A percentile compares a stretch with the other conserved stretches of the same genome.
Evolutionary conservation across 1,284 basidiomycete genomes (phyloP).

Genomic region (Phlebopus sp.): DNA sequence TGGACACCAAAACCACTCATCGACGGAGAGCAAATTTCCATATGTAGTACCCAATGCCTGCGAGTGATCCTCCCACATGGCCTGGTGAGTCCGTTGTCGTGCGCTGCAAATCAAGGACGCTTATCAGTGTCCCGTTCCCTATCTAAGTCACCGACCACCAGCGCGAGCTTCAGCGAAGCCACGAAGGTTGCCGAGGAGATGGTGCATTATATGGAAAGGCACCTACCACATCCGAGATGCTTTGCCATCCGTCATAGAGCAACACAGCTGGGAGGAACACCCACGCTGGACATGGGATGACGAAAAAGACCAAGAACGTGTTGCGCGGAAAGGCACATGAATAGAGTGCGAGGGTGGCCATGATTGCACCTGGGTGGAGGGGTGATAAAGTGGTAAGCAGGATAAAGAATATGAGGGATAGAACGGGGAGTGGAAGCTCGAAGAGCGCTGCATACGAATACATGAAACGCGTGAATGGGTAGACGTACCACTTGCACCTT

Average conservation of each 20-base stretch:
- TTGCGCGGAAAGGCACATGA: conserved; percentile 68
- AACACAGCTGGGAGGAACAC: conserved; percentile 73
- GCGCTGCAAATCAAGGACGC: conserved; percentile 32
- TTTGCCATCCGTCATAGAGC: conserved; percentile 54
- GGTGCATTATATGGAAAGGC: conserved; percentile 19
- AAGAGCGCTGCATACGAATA: too few species aligned
- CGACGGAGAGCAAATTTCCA: conserved; percentile 32
- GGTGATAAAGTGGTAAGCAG: background rate
- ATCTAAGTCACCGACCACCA: conserved; percentile 6
- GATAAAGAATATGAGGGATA: background rate
- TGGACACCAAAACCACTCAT: conserved; percentile 3
- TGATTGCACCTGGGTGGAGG: conserved; percentile 60
- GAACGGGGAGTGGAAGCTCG: background rate
- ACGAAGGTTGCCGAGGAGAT: conserved; percentile 2
- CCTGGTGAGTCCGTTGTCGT: conserved; percentile 65
- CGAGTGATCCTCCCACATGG: conserved; percentile 76
- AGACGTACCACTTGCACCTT: conserved; percentile 72
- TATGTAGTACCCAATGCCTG: conserved; percentile 64
- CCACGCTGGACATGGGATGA: conserved; percentile 87
- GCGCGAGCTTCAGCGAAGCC: background rate
- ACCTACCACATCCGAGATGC: conserved; percentile 50
- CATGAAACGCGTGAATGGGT: background rate
- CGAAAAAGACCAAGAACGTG: conserved; percentile 76
- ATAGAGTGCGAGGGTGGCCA: conserved; percentile 68
- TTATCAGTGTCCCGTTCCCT: background rate